Evolutionary conservation across 1,284 basidiomycete species (phyloP).

Genomic region (Ceratobasidium theobromae): DNA sequence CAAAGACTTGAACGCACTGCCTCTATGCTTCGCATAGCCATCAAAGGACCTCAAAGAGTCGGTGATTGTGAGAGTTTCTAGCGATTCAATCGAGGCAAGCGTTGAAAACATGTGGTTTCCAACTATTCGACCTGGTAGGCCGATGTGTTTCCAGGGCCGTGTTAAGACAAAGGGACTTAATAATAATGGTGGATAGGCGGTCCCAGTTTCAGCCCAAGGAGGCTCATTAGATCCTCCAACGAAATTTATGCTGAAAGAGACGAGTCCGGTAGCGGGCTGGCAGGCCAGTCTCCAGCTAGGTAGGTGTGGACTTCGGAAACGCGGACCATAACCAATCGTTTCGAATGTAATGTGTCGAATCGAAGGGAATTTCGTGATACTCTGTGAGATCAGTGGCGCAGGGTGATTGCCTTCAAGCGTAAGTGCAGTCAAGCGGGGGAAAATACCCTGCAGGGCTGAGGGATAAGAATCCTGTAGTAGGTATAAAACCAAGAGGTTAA

Average conservation of each 20-base stretch:
- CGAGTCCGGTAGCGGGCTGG: background rate
- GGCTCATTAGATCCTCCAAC: background rate
- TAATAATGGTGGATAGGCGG: background rate
- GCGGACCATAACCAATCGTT: background rate
- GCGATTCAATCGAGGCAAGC: background rate
- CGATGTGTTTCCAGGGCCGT: constrained; percentile 4
- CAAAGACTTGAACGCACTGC: background rate
- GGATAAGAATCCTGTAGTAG: background rate
- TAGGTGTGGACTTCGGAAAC: background rate
- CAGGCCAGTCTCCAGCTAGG: constrained; percentile 3
- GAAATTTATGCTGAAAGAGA: background rate
- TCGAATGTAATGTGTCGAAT: constrained; percentile 9
- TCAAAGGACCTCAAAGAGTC: background rate
- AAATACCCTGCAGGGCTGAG: background rate
- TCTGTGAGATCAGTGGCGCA: background rate
- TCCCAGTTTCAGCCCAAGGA: background rate
- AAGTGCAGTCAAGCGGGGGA: background rate
- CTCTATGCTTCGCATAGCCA: background rate
- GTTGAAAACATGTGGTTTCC: background rate
- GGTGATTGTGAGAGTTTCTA: background rate
- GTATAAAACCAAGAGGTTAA: background rate
- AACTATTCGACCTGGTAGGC: background rate
- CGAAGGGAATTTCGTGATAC: background rate
- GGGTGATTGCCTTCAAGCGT: background rate
- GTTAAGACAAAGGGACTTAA: background rate